Conservation (phyloP, 192 early-diverging fungal genomes). For the Coemansia sp. region DNA sequence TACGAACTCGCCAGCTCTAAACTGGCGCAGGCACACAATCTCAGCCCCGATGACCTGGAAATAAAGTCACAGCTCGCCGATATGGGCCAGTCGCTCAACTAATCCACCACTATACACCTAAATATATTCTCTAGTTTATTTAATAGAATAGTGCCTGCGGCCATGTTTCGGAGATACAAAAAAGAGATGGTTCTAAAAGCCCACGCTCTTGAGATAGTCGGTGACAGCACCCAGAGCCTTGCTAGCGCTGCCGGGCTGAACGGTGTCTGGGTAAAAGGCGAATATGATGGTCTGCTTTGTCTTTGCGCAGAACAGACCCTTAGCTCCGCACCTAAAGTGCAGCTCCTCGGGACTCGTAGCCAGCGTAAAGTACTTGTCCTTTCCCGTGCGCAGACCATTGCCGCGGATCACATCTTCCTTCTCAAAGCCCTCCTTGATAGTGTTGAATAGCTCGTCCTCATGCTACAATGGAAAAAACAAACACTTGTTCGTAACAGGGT, state of each 20-base stretch:
- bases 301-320: conserved; percentile 69
- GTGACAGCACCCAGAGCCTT: conserved; percentile 72
- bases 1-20: conserved; percentile 56
- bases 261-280: conserved; percentile 65
- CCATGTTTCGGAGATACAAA: neutral
- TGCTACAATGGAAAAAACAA: conserved; percentile 1
- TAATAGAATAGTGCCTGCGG: neutral
- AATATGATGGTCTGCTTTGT: conserved; percentile 80
- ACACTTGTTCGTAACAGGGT: neutral
- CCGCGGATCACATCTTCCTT: conserved; percentile 61
- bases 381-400: conserved; percentile 65
- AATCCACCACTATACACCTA: neutral
- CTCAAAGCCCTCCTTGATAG: conserved; percentile 59
- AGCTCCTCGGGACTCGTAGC: conserved; percentile 56
- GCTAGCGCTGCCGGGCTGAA: conserved; percentile 70
- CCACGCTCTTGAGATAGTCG: conserved; percentile 73
- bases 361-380: conserved; percentile 76
- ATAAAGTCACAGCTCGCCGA: conserved; percentile 52
- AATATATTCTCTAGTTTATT: neutral
- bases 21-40: conserved; percentile 47
- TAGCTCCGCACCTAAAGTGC: conserved; percentile 30
- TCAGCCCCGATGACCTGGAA: conserved; percentile 51
- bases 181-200: conserved; percentile 57
- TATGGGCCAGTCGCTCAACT: conserved; percentile 19
- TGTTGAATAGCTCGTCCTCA: conserved; percentile 12